phyloP scores from a whole-genome alignment of 805 yeast species.

The Starmerella riodocensis region DNA sequence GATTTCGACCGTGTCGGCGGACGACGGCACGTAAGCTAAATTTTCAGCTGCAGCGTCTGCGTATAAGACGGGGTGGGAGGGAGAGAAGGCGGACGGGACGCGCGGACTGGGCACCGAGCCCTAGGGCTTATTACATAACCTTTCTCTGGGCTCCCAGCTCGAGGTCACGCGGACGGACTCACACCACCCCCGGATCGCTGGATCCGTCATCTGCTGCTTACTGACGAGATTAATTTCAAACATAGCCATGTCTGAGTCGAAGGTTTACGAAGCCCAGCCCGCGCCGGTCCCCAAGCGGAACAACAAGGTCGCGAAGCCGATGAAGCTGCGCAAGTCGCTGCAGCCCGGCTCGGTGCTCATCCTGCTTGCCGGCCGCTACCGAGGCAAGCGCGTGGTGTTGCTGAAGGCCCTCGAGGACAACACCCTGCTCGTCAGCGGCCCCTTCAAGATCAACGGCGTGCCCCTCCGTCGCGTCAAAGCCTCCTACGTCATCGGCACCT shows the following conservation, averaged over 20 bases:
- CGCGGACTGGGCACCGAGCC: neutral
- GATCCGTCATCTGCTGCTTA: constrained; percentile 2
- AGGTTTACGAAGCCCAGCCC: constrained; percentile 79
- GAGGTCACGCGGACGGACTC: constrained; percentile 1
- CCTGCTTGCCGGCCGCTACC: constrained; percentile 97
- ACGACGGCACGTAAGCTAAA: too few relatives aligned
- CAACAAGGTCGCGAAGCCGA: constrained; percentile 87
- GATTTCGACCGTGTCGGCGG: too few relatives aligned
- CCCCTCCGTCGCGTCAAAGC: constrained; percentile 99
- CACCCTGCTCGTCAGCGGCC: constrained; percentile 94
- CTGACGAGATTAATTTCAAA: constrained; percentile 4
- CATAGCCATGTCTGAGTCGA: constrained; percentile 20
- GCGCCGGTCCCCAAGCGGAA: constrained; percentile 72
- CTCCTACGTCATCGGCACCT: constrained; percentile 97
- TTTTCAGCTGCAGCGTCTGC: too few relatives aligned
- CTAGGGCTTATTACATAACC: constrained; percentile 7
- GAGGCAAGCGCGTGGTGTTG: constrained; percentile 99
- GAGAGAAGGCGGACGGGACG: too few relatives aligned
- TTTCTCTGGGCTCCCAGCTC: constrained; percentile 1
- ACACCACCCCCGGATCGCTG: neutral
- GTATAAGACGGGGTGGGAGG: too few relatives aligned
- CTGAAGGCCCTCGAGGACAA: constrained; percentile 94
- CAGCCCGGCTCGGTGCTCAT: constrained; percentile 97
- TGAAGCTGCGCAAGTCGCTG: constrained; percentile 86
- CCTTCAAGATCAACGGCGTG: constrained; percentile 99